These are phyloP conservation scores for Geotrichum reessii DNA, from an alignment of 1,139 yeast species.

Conservation along the genomic window DNA sequence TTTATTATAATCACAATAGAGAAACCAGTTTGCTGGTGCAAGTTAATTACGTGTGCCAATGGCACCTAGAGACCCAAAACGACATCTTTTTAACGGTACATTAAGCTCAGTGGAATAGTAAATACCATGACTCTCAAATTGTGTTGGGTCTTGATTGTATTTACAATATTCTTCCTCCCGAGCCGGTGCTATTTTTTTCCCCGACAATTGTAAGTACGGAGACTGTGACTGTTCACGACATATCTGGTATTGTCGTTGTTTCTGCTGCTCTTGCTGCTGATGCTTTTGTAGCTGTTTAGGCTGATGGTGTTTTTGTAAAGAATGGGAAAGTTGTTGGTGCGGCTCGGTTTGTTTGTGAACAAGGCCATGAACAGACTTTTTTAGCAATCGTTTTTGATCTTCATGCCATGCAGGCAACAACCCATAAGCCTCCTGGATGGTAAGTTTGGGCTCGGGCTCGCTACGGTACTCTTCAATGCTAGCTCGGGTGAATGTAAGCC, in stretches of 20 bases:
- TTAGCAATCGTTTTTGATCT: not conserved
- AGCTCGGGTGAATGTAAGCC: slow-evolving; percentile 20
- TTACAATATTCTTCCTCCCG: not conserved
- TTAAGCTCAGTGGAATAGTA: slow-evolving; percentile 15
- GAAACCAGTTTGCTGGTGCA: too few species aligned
- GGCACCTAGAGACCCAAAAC: not conserved
- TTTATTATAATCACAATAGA: too few species aligned
- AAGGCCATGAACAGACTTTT: not conserved
- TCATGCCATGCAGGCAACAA: slow-evolving; percentile 10
- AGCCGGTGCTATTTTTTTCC: not conserved
- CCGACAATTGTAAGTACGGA: not conserved
- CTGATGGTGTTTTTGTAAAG: too few species aligned
- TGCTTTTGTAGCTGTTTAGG: too few species aligned
- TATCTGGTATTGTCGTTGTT: not conserved
- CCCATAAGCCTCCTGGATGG: not conserved
- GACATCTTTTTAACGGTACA: slow-evolving; percentile 9
- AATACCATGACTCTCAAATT: slow-evolving; percentile 5
- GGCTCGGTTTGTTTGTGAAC: not conserved
- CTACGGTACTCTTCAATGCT: slow-evolving; percentile 21
- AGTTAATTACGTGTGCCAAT: not conserved
- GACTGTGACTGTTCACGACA: not conserved
- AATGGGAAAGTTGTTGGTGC: not conserved
- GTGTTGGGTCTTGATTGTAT: slow-evolving; percentile 2
- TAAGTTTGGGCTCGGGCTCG: slow-evolving; percentile 19
- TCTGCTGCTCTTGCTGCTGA: too few species aligned